Evolutionary conservation across 768 basidiomycete genomes (phyloP), one percentile per base, ranked within the genome.

Genomic region (Phlebiopsis flavidoalba): DNA sequence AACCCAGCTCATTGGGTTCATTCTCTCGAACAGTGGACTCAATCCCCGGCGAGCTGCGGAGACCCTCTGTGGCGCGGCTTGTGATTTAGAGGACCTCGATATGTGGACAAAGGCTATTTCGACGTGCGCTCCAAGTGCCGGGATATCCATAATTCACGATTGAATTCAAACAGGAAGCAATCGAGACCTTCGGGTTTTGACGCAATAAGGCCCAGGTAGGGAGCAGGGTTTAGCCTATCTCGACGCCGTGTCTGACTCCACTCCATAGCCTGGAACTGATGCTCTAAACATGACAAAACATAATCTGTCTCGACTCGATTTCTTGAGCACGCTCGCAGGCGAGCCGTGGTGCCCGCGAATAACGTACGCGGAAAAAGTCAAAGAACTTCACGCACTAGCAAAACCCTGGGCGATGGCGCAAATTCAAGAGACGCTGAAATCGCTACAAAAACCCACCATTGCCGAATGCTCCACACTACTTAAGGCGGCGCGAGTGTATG

Each of bases 81-180:
- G 19, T 8, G 17, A 14, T 5, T 65, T 62, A 62, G 22, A 48
- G 15, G 56, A 64, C 22, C 10, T 53, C 3, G 21, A 19, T 1
- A 51, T 66, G 1, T 68, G 64, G 63, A 15, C 45, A 21, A 61
- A 54, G 0, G 58, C 60, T 0, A 37, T 68, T 5, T 35, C 61
- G n/a, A 35, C 24, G 11, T 64, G 67, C 59, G 14, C 19, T 15
- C 17, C 24, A 8, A 35, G n/a, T 22, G 22, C n/a, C 17, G 60
- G 62, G 7, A 8, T 62, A 3, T 10, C 35, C 4, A 36, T 35
- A 3, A 36, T 66, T 36, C 51, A 49, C 1, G 51, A 46, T n/a
- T n/a, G 55, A 55, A n/a, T 14, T 51, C n/a, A 59, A 62, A 10
- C 49, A 15, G 6, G 17, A n/a, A 7, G 60, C 63, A 8, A n/a